phyloP scores from a whole-genome alignment of 164 flowering plant species.

The Sextonia rubra region DNA sequence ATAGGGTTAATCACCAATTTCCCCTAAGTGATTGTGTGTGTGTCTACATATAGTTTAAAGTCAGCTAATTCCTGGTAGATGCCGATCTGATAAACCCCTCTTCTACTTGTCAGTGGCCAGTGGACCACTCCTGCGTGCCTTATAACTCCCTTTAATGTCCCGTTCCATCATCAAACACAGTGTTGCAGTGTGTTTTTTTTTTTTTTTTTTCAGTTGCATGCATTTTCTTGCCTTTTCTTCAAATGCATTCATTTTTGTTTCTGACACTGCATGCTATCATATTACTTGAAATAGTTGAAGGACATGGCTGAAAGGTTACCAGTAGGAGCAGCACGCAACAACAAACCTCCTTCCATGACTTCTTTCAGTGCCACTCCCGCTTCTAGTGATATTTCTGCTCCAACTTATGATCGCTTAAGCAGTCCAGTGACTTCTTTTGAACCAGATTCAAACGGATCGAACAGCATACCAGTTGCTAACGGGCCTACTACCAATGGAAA shows the following conservation, averaged over 20 bases:
- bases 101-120: too few relatives aligned
- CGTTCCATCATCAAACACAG: too few relatives aligned
- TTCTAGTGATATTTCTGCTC: constrained; percentile 38
- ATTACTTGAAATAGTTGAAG: constrained; percentile 50
- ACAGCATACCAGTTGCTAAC: constrained; percentile 42
- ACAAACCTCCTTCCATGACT: constrained; percentile 45
- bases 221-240: background rate
- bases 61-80: too few relatives aligned
- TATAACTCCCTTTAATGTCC: too few relatives aligned
- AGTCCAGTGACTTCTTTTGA: constrained; percentile 40
- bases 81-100: too few relatives aligned
- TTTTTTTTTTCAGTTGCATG: too few relatives aligned
- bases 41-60: too few relatives aligned
- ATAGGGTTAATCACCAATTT: too few relatives aligned
- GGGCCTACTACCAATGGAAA: constrained; percentile 41
- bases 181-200: too few relatives aligned
- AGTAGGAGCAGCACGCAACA: constrained; percentile 63
- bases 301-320: constrained; percentile 97
- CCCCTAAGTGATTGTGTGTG: too few relatives aligned
- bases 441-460: constrained; percentile 46
- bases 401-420: constrained; percentile 40
- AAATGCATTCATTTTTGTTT: background rate
- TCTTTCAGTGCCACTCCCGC: constrained; percentile 46
- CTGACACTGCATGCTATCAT: background rate
- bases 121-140: too few relatives aligned